Base-by-base conservation (phyloP, 139 green algal genomes). In the Limnomonas spitsbergensis region DNA sequence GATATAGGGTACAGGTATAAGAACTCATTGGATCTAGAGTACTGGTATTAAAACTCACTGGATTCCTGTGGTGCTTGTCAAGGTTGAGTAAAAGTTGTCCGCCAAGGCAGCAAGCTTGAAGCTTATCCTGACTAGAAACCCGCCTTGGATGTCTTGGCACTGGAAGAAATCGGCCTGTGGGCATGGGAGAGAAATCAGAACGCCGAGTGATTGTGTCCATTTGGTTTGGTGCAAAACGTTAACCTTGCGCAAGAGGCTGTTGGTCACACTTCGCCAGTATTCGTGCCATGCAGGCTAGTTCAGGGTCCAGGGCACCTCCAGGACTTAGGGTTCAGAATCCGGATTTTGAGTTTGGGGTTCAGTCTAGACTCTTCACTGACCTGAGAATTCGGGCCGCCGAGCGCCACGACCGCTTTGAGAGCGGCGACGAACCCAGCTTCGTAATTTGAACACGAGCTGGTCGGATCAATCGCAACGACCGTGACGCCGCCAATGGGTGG, bases 11-110 rank as follows among this genome's bases (percentile, higher is more conserved):
- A n/a, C n/a, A n/a, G n/a, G n/a, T n/a, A n/a, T n/a, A n/a, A n/a
- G n/a, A n/a, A n/a, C n/a, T n/a, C n/a, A n/a, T n/a, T n/a, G n/a
- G n/a, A n/a, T n/a, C n/a, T n/a, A n/a, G n/a, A n/a, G n/a, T n/a
- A n/a, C n/a, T n/a, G n/a, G n/a, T n/a, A n/a, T 20, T 61, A 61
- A 20, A 20, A 61, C 47, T 61, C 20, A 61, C 47, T 61, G 47
- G 27, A 72, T 72, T 7, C 61, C 61, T 20, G 61, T 34, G 6
- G 61, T 72, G 27, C 27, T 72, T 7, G 61, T 72, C 9, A 72
- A 24, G 9, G 61, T 36, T 7, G 9, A 36, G 61, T 72, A 72
- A 20, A 72, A 72, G 29, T 7, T 37, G 29, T 34, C 24, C 27
- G 27, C 26, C 6, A 24, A 34, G 26, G 61, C 24, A 7, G 29